Base-by-base conservation (phyloP, 1,284 basidiomycete genomes). In the Mycosarcoma mackinlayi region DNA sequence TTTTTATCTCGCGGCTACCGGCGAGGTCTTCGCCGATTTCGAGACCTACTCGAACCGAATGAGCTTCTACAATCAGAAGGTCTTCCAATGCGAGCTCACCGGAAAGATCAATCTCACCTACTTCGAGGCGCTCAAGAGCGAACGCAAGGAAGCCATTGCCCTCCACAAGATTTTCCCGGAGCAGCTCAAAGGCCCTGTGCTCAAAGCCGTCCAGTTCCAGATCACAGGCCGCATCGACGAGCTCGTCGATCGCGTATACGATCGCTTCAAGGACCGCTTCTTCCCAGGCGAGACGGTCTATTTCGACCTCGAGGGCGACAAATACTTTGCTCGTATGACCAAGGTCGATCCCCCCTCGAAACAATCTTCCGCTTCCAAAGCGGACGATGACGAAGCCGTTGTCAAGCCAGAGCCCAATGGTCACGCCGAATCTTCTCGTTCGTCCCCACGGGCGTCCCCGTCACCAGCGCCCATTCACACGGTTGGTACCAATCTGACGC, bases 81-180 rank as follows among this genome's bases (percentile, higher is more conserved):
- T 93, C 82, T 95, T 96, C 84, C 92, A 94, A 80, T 94, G 93
- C 83, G 92, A 95, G 86, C 92, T 94, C 75, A 94, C 92, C 35
- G 93, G 93, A 82, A 95, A 92, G 85, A 92, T 92, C 75, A 90
- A 90, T 52, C 87, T 98, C 54, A 91, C 93, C 84, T 98, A 93
- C 85, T 96, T 96, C 83, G 89, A 94, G 80, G 96, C 96, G 8
- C 86, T 94, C 48, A 89, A 92, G 78, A 94, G 92, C 72, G 95
- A 98, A 84, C 88, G 88, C 62, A 89, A 90, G 77, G 94, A 98
- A 84, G 91, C 92, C 30, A 87, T 89, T 52, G 91, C 90, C 31
- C 88, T 97, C 81, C 93, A 98, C 81, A 87, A 90, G 37, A 87
- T 92, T 75, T 98, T 98, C 84, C 93, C 95, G 3, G 91, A 92